Percentiles rank a stretch among this genome's conserved stretches.
phyloP scores from a whole-genome alignment of 164 flowering plant species.

The Echeveria elegans region DNA sequence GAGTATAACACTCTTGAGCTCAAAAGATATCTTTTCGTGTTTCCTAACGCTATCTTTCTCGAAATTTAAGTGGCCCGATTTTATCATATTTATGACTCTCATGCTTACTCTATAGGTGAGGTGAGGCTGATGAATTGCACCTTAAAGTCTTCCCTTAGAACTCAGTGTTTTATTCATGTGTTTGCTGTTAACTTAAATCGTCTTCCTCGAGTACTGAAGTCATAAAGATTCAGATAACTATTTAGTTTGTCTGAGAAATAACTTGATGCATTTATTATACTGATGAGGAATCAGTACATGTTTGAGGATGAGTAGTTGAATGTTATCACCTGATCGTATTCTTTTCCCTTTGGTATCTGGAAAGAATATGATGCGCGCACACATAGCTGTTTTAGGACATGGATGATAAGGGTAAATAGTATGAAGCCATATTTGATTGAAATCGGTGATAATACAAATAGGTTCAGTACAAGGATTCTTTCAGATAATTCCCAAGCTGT shows the following conservation, averaged over 20 bases:
- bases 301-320: not conserved
- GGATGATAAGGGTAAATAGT: too few relatives aligned
- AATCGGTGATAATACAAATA: not conserved
- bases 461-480: not conserved
- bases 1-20: not conserved
- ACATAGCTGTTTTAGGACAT: not conserved
- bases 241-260: not conserved
- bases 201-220: not conserved
- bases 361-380: not conserved
- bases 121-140: not conserved
- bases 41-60: not conserved
- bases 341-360: not conserved
- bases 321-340: not conserved
- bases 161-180: not conserved
- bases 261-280: not conserved
- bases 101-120: not conserved
- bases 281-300: not conserved
- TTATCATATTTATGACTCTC: not conserved
- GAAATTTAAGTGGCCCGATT: not conserved
- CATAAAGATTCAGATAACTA: not conserved
- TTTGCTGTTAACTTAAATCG: not conserved
- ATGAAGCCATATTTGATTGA: not conserved
- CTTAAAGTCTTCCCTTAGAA: slow-evolving; percentile 5
- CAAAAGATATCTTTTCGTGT: not conserved
- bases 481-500: not conserved